A percentile compares a stretch with the other conserved stretches of the same genome.
phyloP scores from a whole-genome alignment of 768 basidiomycete genomes.

The Russula olivacea region DNA sequence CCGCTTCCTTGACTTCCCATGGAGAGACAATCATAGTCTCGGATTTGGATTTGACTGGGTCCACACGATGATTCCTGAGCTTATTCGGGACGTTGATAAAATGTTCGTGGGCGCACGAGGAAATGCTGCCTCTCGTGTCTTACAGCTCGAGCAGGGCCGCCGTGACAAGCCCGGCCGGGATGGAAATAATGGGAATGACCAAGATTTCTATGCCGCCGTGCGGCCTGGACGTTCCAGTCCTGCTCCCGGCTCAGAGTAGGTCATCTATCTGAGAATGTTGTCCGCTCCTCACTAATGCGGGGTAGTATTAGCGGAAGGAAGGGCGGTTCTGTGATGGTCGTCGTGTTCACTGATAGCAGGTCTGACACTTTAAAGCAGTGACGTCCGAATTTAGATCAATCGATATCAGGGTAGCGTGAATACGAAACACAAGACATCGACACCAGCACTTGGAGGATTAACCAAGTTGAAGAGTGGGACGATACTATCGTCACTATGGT shows the following conservation, averaged over 20 bases:
- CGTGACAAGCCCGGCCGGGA: neutral
- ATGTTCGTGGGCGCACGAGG: neutral
- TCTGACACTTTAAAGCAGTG: neutral
- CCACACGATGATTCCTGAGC: conserved; percentile 4
- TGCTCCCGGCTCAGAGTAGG: neutral
- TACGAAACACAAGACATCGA: neutral
- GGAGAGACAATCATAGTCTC: neutral
- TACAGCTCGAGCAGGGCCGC: neutral
- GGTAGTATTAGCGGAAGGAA: neutral
- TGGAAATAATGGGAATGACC: neutral
- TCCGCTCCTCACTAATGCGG: neutral
- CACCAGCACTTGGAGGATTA: neutral
- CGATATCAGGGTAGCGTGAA: neutral
- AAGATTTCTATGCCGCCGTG: neutral
- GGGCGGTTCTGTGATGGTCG: neutral
- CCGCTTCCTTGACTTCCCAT: neutral
- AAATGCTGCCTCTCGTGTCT: neutral
- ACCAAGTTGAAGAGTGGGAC: neutral
- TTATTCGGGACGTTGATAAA: neutral
- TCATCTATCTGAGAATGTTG: neutral
- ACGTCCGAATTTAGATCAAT: neutral
- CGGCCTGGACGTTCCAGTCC: neutral
- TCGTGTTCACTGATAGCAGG: neutral
- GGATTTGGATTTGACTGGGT: neutral
- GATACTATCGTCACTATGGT: too few species aligned